Percentiles rank a stretch among this genome's conserved stretches.
phyloP scores from a whole-genome alignment of 75 land plant species.

The Pinus taeda region DNA sequence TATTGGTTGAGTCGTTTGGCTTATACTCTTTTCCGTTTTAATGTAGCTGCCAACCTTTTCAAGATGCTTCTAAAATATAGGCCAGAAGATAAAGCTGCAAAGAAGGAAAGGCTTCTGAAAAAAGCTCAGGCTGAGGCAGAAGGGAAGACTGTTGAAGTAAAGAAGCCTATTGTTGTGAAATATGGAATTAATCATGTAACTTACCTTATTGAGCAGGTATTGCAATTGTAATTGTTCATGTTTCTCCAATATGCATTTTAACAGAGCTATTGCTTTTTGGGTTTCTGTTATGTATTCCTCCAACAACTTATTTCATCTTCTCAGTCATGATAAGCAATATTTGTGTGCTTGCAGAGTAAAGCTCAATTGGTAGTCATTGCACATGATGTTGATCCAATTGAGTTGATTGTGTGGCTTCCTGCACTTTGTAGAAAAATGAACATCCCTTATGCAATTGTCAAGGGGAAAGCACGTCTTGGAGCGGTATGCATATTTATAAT shows the following conservation, averaged over 20 bases:
- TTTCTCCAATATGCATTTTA: neutral
- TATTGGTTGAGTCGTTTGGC: neutral
- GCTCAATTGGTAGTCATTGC: slow-evolving; percentile 76
- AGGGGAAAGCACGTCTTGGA: slow-evolving; percentile 70
- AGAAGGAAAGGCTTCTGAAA: slow-evolving; percentile 65
- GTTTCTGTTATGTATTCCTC: neutral
- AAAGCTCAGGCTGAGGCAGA: slow-evolving; percentile 68
- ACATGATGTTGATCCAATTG: slow-evolving; percentile 79
- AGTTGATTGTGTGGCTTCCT: slow-evolving; percentile 72
- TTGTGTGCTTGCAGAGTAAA: slow-evolving; percentile 39
- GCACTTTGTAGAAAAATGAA: slow-evolving; percentile 73
- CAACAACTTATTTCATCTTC: neutral
- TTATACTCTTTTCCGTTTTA: neutral
- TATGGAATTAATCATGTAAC: slow-evolving; percentile 73
- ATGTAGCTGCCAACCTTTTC: slow-evolving; percentile 51
- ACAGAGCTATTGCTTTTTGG: neutral
- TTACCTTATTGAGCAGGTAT: slow-evolving; percentile 73
- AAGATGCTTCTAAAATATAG: slow-evolving; percentile 77
- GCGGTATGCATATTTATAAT: slow-evolving; percentile 18
- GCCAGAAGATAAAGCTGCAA: slow-evolving; percentile 68
- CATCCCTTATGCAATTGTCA: slow-evolving; percentile 64
- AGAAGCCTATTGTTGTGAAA: slow-evolving; percentile 75
- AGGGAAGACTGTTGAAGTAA: slow-evolving; percentile 42
- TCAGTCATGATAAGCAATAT: neutral
- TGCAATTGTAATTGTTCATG: too few relatives aligned